phyloP scores from a whole-genome alignment of 257 asterid species.

The Rubia yunnanensis region DNA sequence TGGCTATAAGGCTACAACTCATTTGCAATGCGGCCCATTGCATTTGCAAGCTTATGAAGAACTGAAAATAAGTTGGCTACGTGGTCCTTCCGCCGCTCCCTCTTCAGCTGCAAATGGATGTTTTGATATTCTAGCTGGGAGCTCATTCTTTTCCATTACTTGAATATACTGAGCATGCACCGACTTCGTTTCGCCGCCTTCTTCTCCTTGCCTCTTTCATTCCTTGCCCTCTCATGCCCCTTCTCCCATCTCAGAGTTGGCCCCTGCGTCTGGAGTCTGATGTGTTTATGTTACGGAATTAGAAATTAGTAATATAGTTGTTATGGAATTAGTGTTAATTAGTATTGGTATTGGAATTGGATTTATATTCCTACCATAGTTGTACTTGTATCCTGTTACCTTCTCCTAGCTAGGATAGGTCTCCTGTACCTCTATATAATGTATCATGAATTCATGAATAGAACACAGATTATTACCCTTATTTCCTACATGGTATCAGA shows the following conservation, averaged over 20 bases:
- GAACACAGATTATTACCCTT: too few species aligned
- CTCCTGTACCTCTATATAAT: too few species aligned
- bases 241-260: conserved; percentile 33
- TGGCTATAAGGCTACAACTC: conserved; percentile 66
- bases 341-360: too few species aligned
- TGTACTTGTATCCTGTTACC: too few species aligned
- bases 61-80: conserved; percentile 51
- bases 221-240: conserved; percentile 42
- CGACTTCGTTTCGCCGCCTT: conserved; percentile 32
- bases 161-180: conserved; percentile 40
- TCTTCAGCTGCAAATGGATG: conserved; percentile 43
- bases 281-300: too few species aligned
- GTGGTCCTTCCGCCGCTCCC: conserved; percentile 66
- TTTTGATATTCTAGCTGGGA: conserved; percentile 69
- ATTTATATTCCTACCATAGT: too few species aligned
- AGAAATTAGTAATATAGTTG: too few species aligned
- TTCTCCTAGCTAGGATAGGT: too few species aligned
- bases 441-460: too few species aligned
- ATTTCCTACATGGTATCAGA: too few species aligned
- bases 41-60: conserved; percentile 67
- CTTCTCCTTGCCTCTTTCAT: conserved; percentile 45
- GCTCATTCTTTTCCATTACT: conserved; percentile 67
- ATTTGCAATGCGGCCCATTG: conserved; percentile 79
- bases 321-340: too few species aligned
- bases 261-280: conserved; percentile 36